phyloP scores from a whole-genome alignment of 768 basidiomycete species.

The Saitozyma sp. region DNA sequence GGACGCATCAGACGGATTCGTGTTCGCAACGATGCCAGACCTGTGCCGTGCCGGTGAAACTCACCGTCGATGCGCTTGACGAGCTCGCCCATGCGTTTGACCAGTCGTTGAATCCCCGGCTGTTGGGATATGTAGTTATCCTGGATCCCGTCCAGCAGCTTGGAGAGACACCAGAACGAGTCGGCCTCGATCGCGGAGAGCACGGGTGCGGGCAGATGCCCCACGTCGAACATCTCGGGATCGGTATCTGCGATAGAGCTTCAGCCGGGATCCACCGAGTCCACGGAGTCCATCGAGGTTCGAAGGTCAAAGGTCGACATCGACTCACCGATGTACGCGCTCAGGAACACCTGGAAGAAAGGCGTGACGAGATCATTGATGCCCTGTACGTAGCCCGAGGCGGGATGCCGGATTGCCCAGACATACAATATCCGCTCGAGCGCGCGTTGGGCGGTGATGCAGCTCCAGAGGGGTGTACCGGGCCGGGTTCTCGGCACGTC shows the following conservation, averaged over 20 bases:
- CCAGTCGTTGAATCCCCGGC: slow-evolving; percentile 91
- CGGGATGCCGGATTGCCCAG: slow-evolving; percentile 98
- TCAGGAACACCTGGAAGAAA: slow-evolving; percentile 96
- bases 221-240: slow-evolving; percentile 83
- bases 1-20: too few relatives aligned
- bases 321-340: slow-evolving; percentile 79
- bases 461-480: slow-evolving; percentile 87
- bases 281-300: background rate
- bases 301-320: background rate
- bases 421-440: slow-evolving; percentile 95
- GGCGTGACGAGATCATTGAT: slow-evolving; percentile 98
- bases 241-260: slow-evolving; percentile 67
- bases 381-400: slow-evolving; percentile 97
- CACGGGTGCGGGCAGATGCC: slow-evolving; percentile 66
- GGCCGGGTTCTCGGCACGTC: slow-evolving; percentile 95
- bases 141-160: slow-evolving; percentile 93
- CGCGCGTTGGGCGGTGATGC: slow-evolving; percentile 82
- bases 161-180: slow-evolving; percentile 96
- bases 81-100: slow-evolving; percentile 89
- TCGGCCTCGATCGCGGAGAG: slow-evolving; percentile 92
- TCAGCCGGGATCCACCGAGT: background rate
- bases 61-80: slow-evolving; percentile 59
- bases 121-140: slow-evolving; percentile 97
- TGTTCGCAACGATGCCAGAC: too few relatives aligned
- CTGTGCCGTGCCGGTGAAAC: slow-evolving; percentile 8